These are phyloP conservation scores for Cyclocybe aegerita DNA, from an alignment of 768 basidiomycete species.

Conservation along the genomic window DNA sequence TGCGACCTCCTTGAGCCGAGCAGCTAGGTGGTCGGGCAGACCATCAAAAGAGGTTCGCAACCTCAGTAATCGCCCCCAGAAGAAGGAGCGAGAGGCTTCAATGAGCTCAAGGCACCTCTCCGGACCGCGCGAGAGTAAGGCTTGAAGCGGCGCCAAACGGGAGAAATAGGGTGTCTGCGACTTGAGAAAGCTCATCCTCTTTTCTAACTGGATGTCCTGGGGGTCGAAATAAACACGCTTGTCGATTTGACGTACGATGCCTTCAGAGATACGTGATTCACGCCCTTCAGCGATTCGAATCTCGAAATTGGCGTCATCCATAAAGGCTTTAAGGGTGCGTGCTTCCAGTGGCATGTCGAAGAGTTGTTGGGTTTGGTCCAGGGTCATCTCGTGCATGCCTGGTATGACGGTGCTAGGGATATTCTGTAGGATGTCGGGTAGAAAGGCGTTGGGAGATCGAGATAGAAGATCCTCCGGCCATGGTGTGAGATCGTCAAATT, in stretches of 20 bases:
- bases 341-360: slow-evolving; percentile 11
- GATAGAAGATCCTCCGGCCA: slow-evolving; percentile 9
- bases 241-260: not conserved
- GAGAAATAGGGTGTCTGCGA: slow-evolving; percentile 1
- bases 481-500: not conserved
- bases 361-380: not conserved
- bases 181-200: slow-evolving; percentile 6
- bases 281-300: slow-evolving; percentile 1
- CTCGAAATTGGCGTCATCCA: slow-evolving; percentile 2
- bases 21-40: slow-evolving; percentile 6
- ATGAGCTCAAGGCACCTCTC: slow-evolving; percentile 12
- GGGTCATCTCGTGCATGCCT: slow-evolving; percentile 3
- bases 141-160: slow-evolving; percentile 8
- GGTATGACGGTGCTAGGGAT: slow-evolving; percentile 8
- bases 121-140: slow-evolving; percentile 10
- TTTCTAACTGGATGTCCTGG: slow-evolving; percentile 3
- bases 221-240: slow-evolving; percentile 2
- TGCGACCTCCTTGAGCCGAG: not conserved
- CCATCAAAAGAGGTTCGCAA: slow-evolving; percentile 11
- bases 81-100: slow-evolving; percentile 8
- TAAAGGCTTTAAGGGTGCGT: slow-evolving; percentile 7
- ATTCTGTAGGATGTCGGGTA: not conserved
- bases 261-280: slow-evolving; percentile 2
- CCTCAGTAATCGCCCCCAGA: slow-evolving; percentile 11
- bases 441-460: not conserved